phyloP scores from a whole-genome alignment of 345 rosid species.

The Brassica juncea region DNA sequence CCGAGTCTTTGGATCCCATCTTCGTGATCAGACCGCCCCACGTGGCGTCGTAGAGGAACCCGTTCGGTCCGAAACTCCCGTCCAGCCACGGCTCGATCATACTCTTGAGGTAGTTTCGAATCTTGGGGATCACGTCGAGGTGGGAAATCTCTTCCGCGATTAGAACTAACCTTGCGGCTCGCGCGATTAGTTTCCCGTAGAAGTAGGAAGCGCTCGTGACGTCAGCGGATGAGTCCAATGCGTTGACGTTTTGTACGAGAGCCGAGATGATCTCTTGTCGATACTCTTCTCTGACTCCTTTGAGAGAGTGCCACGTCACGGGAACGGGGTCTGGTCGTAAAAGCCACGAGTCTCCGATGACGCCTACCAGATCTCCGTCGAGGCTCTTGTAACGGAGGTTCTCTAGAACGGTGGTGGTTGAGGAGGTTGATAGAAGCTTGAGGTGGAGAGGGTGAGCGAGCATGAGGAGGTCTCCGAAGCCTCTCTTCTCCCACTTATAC shows the following conservation, averaged over 20 bases:
- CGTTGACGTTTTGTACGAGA: slow-evolving; percentile 65
- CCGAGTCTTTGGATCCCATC: slow-evolving; percentile 62
- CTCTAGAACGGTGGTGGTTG: slow-evolving; percentile 54
- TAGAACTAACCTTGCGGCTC: slow-evolving; percentile 88
- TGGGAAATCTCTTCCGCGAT: slow-evolving; percentile 79
- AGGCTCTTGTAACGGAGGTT: slow-evolving; percentile 64
- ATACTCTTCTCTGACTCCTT: slow-evolving; percentile 57
- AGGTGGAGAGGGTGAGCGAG: slow-evolving; percentile 92
- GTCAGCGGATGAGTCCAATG: slow-evolving; percentile 50
- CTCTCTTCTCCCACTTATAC: slow-evolving; percentile 84
- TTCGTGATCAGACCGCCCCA: slow-evolving; percentile 90
- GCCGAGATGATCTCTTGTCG: slow-evolving; percentile 62
- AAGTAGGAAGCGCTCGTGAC: slow-evolving; percentile 68
- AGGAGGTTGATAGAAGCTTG: slow-evolving; percentile 50
- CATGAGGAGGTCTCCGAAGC: slow-evolving; percentile 91
- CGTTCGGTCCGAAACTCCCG: slow-evolving; percentile 71
- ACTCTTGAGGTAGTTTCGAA: slow-evolving; percentile 67
- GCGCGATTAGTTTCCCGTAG: slow-evolving; percentile 76
- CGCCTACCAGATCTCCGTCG: slow-evolving; percentile 88
- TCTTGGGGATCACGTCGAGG: slow-evolving; percentile 64
- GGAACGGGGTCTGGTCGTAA: slow-evolving; percentile 62
- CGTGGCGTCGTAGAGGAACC: slow-evolving; percentile 71
- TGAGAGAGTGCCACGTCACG: slow-evolving; percentile 85
- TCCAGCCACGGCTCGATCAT: slow-evolving; percentile 86
- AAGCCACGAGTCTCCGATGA: slow-evolving; percentile 83